Evolutionary conservation across 2,329 filamentous ascomycete species (phyloP), one percentile per base, ranked within the genome.

Genomic region (Cladosporium sp.): DNA sequence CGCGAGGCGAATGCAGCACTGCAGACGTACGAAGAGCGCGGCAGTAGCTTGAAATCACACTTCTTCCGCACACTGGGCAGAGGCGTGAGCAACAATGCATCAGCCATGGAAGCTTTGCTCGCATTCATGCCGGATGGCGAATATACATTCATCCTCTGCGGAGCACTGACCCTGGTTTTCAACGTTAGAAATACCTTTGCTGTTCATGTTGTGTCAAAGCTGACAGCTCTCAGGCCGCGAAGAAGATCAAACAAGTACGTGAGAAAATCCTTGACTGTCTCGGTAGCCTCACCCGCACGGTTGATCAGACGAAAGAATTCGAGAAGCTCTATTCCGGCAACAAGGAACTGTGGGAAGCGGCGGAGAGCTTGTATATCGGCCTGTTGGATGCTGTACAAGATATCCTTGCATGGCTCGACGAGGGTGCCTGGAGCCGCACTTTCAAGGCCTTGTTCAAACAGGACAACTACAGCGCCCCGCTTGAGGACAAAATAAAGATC

Each of bases 91-190:
- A 46, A 33, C 30, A 46, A 46, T 22, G 42, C 42, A 8, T 46
- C 42, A 4, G 30, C 42, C 9, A 19, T 13, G 13, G 42, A 46
- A 20, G 33, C 33, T 13, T 36, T 46, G 18, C 42, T 46, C 13
- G 11, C 9, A 13, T 46, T 46, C 20, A 13, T 46, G 29, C 42
- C 42, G 2, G 29, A 35, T 15, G 42, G 42, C 12, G 42, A 46
- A 13, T 46, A 46, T 15, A 46, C 42, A 22, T 46, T 25, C 29
- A 36, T 46, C 4, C 12, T 46, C 15, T 46, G 42, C 19, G 42
- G 42, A n/a, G 42, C 42, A 27, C 42, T 46, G 7, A 36, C 42
- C 42, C 19, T 46, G 15, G 42, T 46, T n/a, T 46, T 46, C 30
- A 46, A 36, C n/a, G 42, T 46, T 7, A 20, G 42, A 5, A 13